Conservation (phyloP, 768 basidiomycete genomes). For the Tulasnella sp. region DNA sequence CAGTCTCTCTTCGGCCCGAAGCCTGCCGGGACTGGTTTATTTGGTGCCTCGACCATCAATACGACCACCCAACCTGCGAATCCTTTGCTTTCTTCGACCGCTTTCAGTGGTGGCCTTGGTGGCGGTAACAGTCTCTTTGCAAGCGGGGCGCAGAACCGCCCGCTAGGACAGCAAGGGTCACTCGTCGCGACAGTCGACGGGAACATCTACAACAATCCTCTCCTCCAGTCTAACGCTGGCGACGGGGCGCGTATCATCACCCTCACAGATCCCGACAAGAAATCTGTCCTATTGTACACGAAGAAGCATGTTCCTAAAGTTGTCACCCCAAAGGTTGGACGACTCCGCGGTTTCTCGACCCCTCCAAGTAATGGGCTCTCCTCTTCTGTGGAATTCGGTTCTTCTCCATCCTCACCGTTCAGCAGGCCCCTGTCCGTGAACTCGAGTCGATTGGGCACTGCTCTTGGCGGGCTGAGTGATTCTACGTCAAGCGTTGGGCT, state of each 20-base stretch:
- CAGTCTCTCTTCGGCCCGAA: conserved; percentile 1
- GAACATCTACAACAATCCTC: conserved; percentile 33
- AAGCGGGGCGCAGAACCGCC: conserved; percentile 23
- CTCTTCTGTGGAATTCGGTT: conserved; percentile 6
- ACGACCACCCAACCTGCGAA: conserved; percentile 36
- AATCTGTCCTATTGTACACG: conserved; percentile 19
- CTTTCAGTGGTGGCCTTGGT: too few relatives aligned
- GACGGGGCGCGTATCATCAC: conserved; percentile 21
- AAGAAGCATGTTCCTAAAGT: conserved; percentile 13
- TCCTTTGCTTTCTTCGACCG: too few relatives aligned
- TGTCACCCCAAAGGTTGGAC: conserved; percentile 23
- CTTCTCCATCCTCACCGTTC: not conserved
- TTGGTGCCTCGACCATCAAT: not conserved
- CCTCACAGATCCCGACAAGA: conserved; percentile 20
- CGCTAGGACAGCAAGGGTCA: conserved; percentile 32
- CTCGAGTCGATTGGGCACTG: conserved; percentile 5
- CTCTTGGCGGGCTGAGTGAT: conserved; percentile 9
- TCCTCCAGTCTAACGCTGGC: conserved; percentile 25
- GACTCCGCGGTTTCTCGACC: conserved; percentile 26
- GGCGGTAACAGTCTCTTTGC: conserved; percentile 31
- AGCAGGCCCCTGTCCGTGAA: not conserved
- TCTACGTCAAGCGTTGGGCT: conserved; percentile 1
- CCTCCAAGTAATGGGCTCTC: conserved; percentile 20
- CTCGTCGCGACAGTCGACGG: conserved; percentile 83
- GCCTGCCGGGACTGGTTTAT: conserved; percentile 1